phyloP scores from a whole-genome alignment of 2,329 filamentous ascomycete species.

The Sphaerostilbella broomeana region DNA sequence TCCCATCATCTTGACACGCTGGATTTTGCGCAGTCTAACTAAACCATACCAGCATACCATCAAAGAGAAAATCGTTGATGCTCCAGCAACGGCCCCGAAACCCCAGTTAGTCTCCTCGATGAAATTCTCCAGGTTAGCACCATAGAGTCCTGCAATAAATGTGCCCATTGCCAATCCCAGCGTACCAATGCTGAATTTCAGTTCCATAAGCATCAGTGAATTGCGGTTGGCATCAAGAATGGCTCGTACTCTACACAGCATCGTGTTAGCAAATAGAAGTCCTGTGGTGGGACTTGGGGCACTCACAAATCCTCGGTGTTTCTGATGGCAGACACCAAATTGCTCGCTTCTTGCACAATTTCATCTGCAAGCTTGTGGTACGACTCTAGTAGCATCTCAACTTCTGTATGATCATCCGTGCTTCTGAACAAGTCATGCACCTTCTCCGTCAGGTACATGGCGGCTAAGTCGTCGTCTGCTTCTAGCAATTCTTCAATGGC shows the following conservation, averaged over 20 bases:
- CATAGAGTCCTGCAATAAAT: constrained; percentile 96
- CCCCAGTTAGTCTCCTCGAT: constrained; percentile 90
- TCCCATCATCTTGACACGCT: constrained; percentile 76
- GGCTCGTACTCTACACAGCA: constrained; percentile 68
- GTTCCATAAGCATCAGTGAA: constrained; percentile 91
- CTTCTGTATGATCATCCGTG: constrained; percentile 87
- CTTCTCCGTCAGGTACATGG: constrained; percentile 95
- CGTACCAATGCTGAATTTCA: constrained; percentile 93
- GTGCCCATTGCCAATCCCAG: constrained; percentile 92
- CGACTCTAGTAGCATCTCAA: constrained; percentile 93
- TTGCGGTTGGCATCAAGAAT: constrained; percentile 98
- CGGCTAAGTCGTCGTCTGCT: constrained; percentile 87
- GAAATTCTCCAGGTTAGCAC: constrained; percentile 99
- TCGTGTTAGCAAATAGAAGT: not conserved
- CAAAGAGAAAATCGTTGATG: constrained; percentile 65
- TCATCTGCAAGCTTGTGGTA: constrained; percentile 98
- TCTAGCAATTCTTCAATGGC: constrained; percentile 93
- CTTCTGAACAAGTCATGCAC: constrained; percentile 63
- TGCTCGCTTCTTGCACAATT: constrained; percentile 91
- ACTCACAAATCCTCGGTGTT: constrained; percentile 97
- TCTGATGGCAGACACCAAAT: constrained; percentile 86
- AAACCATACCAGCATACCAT: constrained; percentile 80
- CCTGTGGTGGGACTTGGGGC: constrained; percentile 18
- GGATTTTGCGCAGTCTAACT: constrained; percentile 73
- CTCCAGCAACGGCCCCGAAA: constrained; percentile 67